phyloP scores from a whole-genome alignment of 305 asterid species.

The Plantago lanceolata region DNA sequence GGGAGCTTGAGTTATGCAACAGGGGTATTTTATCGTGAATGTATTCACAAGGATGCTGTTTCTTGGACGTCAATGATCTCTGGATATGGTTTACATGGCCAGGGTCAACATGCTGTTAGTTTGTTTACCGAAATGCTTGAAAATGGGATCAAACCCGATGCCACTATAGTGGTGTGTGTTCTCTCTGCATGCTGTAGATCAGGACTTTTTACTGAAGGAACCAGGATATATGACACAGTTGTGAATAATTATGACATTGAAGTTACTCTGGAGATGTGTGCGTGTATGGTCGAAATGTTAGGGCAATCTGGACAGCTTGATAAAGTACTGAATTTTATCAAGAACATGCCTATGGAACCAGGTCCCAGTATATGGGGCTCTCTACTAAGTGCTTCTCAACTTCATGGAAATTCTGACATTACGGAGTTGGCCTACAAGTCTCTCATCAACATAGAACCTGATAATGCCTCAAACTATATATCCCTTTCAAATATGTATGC shows the following conservation, averaged over 20 bases:
- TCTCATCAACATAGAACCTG: constrained; percentile 54
- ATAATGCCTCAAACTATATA: constrained; percentile 54
- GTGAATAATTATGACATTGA: constrained; percentile 29
- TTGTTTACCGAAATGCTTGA: constrained; percentile 48
- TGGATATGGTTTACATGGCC: constrained; percentile 57
- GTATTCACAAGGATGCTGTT: constrained; percentile 43
- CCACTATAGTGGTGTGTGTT: constrained; percentile 42
- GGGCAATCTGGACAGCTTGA: constrained; percentile 51
- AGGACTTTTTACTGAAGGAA: constrained; percentile 52
- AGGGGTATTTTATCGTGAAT: constrained; percentile 41
- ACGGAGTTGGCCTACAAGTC: constrained; percentile 48
- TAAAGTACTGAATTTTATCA: constrained; percentile 45
- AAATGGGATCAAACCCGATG: constrained; percentile 45
- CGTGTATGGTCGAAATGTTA: constrained; percentile 61
- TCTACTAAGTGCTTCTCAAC: constrained; percentile 46
- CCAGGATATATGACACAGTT: constrained; percentile 36
- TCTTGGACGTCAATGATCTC: constrained; percentile 66
- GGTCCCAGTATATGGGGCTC: constrained; percentile 75
- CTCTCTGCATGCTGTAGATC: constrained; percentile 68
- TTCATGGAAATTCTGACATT: constrained; percentile 46
- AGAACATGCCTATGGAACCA: constrained; percentile 42
- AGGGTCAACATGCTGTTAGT: constrained; percentile 41
- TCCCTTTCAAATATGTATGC: constrained; percentile 59
- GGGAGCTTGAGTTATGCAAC: constrained; percentile 52
- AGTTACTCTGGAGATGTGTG: constrained; percentile 56